phyloP scores from a whole-genome alignment of 2,329 filamentous ascomycete species.

The Didymella arachidicola region DNA sequence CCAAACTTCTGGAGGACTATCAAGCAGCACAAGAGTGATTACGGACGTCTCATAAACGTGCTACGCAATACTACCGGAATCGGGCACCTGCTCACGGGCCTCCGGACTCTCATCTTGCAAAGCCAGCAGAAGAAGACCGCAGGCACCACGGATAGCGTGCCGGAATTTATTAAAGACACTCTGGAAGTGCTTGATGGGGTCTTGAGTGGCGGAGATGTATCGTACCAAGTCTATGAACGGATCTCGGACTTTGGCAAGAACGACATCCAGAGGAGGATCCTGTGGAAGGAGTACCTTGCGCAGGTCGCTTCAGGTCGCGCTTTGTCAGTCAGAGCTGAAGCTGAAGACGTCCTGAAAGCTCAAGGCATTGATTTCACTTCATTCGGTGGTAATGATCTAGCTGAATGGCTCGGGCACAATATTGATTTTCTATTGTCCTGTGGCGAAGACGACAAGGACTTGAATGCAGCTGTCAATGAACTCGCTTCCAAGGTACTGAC shows the following conservation, averaged over 20 bases:
- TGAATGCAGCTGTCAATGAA: slow-evolving; percentile 43
- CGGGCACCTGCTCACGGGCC: slow-evolving; percentile 75
- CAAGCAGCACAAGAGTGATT: slow-evolving; percentile 14
- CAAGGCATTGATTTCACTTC: slow-evolving; percentile 62
- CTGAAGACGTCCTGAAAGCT: slow-evolving; percentile 59
- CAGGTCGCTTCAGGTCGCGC: slow-evolving; percentile 68
- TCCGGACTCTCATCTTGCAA: slow-evolving; percentile 65
- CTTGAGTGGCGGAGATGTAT: slow-evolving; percentile 55
- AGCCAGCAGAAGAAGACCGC: slow-evolving; percentile 46
- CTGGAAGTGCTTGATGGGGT: slow-evolving; percentile 54
- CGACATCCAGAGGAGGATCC: slow-evolving; percentile 57
- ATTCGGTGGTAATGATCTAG: slow-evolving; percentile 69
- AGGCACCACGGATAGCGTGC: slow-evolving; percentile 40
- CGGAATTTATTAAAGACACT: slow-evolving; percentile 51
- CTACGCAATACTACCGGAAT: slow-evolving; percentile 78
- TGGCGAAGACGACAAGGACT: slow-evolving; percentile 48
- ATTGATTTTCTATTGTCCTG: slow-evolving; percentile 61
- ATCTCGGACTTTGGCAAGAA: slow-evolving; percentile 53
- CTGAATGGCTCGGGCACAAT: slow-evolving; percentile 74
- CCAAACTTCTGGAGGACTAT: slow-evolving; percentile 78
- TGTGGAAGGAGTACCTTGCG: slow-evolving; percentile 70
- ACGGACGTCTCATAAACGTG: slow-evolving; percentile 64
- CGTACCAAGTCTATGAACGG: slow-evolving; percentile 56
- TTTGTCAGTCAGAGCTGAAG: slow-evolving; percentile 66
- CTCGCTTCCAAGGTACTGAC: slow-evolving; percentile 68